Percentiles rank a stretch among this genome's conserved stretches.
These are phyloP conservation scores for Leishmania amazonensis DNA, from an alignment of 208 protist species.

Conservation along the genomic window DNA sequence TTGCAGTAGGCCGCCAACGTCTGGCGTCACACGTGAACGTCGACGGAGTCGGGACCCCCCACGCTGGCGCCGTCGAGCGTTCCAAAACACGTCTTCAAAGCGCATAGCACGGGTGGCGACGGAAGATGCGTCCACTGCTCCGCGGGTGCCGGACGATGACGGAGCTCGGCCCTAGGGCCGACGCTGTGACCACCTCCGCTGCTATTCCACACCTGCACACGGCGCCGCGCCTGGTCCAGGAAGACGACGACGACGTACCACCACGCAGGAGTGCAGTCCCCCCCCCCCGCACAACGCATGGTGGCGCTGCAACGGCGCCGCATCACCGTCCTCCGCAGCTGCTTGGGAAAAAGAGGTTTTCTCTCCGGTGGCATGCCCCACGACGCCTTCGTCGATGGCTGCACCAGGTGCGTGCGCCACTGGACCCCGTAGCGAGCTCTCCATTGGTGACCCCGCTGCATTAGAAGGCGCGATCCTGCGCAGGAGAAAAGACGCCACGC, in stretches of 20 bases:
- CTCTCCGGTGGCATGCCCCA: no score
- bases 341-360: no score
- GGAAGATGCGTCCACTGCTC: neutral
- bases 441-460: neutral
- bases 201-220: neutral
- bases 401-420: neutral
- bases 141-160: neutral
- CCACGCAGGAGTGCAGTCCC: no score
- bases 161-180: neutral
- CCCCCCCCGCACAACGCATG: neutral
- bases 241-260: neutral
- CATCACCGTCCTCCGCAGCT: no score
- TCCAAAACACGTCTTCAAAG: conserved; percentile 8
- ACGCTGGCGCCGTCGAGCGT: conserved; percentile 32
- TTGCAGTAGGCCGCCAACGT: conserved; percentile 57
- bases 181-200: neutral
- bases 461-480: neutral
- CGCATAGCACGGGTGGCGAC: neutral
- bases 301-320: no score
- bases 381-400: neutral
- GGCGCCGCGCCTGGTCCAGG: neutral
- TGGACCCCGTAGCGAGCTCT: neutral
- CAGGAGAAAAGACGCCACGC: neutral
- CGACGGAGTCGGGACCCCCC: conserved; percentile 28
- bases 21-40: conserved; percentile 39